Evolutionary conservation across 495 filamentous ascomycete species (phyloP).

Genomic region (Schizothecium vesticola): DNA sequence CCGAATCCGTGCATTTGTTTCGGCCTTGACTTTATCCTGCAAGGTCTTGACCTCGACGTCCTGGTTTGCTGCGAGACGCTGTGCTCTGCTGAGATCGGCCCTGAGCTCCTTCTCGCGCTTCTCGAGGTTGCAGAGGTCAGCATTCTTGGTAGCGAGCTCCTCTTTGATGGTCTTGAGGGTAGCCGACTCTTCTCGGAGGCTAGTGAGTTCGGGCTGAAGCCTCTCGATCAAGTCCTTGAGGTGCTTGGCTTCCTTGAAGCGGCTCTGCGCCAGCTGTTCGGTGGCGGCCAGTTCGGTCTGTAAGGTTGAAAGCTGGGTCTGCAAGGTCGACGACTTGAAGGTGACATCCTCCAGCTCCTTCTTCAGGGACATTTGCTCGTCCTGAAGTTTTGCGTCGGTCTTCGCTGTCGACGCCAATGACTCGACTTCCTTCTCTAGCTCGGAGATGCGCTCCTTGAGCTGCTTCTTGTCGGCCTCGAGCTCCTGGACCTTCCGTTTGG

Average conservation of each 20-base stretch:
- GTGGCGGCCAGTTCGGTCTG: slow-evolving; percentile 83
- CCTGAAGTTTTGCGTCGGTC: slow-evolving; percentile 47
- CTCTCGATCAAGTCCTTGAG: slow-evolving; percentile 73
- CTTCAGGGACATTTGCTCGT: slow-evolving; percentile 55
- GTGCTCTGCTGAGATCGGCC: slow-evolving; percentile 62
- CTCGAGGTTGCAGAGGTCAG: slow-evolving; percentile 69
- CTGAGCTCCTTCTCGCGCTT: slow-evolving; percentile 74
- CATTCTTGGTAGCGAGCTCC: slow-evolving; percentile 60
- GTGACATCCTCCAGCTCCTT: slow-evolving; percentile 73
- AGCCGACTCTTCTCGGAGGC: slow-evolving; percentile 66
- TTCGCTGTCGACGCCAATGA: slow-evolving; percentile 29
- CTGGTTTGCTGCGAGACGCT: slow-evolving; percentile 61
- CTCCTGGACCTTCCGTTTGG: slow-evolving; percentile 69
- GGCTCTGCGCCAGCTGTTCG: slow-evolving; percentile 72
- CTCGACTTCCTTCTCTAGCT: slow-evolving; percentile 59
- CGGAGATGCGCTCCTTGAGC: slow-evolving; percentile 57
- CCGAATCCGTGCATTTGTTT: slow-evolving; percentile 63
- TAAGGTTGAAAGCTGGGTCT: slow-evolving; percentile 64
- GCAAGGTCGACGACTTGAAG: slow-evolving; percentile 58
- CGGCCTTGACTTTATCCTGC: slow-evolving; percentile 68
- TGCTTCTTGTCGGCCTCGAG: slow-evolving; percentile 39
- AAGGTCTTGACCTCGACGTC: slow-evolving; percentile 72
- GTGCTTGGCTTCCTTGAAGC: slow-evolving; percentile 85
- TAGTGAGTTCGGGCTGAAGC: slow-evolving; percentile 75
- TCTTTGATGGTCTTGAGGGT: slow-evolving; percentile 66